Evolutionary conservation across 2,329 filamentous ascomycete genomes (phyloP), one percentile per base, ranked within the genome.

Genomic region (Alternaria ethzedia): DNA sequence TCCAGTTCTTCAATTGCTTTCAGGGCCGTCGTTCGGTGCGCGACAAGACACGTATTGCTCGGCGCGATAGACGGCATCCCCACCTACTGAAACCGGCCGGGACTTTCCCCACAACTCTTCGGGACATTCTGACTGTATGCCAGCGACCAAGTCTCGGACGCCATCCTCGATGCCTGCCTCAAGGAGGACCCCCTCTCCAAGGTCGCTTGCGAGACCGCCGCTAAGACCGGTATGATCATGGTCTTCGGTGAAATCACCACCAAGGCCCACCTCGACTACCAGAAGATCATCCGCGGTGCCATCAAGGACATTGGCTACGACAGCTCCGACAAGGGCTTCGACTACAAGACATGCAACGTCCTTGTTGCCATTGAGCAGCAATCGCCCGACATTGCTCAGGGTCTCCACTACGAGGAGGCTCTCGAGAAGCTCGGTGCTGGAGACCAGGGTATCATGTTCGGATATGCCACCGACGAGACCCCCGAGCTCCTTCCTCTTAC

Each of bases 401-500:
- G 96, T 88, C 93, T 99, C 61, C 93, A 98, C 88, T 97, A 97
- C 83, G 96, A 99, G 73, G 89, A 97, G 87, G 94, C 93, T 74
- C 91, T 99, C 54, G 96, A 99, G 90, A 91, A 97, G 86, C 91
- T 99, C 71, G 96, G 96, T 84, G 96, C 96, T 69, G 96, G 96
- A 91, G 96, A 99, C 85, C 96, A 99, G 88, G 96, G 96, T 88
- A 97, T 99, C 88, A 99, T 99, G 96, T 99, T 99, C 85, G 96
- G 96, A 78, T 99, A 99, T 88, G 96, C 96, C 83, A 97, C 96
- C 78, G 96, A 99, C 80, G 96, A 99, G 89, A 98, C 96, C 77
- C 94, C 95, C 67, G 96, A 99, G 87, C 89, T 97, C 76, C 92
- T 98, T 82, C 96, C 96, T 73, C 87, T 99, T 79, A 98, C 95